A percentile compares a stretch with the other conserved stretches of the same genome.
These are phyloP conservation scores for Monosporascus sp. DNA, from an alignment of 2,329 filamentous ascomycete species.

Conservation along the genomic window DNA sequence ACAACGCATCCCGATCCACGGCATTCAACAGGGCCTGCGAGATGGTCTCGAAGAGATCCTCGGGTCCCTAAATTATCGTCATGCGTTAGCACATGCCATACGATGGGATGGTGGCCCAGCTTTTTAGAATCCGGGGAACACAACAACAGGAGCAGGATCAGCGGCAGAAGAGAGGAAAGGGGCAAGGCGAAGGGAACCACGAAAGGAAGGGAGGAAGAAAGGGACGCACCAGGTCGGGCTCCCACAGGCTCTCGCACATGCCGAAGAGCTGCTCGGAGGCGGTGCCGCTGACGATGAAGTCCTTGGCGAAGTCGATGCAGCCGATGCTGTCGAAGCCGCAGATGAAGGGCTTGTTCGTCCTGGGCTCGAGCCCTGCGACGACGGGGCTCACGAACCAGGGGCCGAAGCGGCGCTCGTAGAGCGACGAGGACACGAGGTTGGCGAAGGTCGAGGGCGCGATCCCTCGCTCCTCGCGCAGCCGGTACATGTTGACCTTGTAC, in stretches of 20 bases:
- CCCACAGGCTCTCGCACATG: slow-evolving; percentile 97
- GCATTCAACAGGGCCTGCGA: slow-evolving; percentile 94
- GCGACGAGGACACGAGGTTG: slow-evolving; percentile 83
- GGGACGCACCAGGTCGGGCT: slow-evolving; percentile 80
- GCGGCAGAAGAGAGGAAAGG: not conserved
- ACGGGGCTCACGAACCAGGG: slow-evolving; percentile 96
- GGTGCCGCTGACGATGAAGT: slow-evolving; percentile 97
- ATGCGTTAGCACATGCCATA: not conserved
- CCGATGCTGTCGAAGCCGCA: slow-evolving; percentile 99
- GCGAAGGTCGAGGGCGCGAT: slow-evolving; percentile 94
- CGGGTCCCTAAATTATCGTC: slow-evolving; percentile 57
- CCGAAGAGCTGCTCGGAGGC: slow-evolving; percentile 97
- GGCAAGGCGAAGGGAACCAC: not conserved
- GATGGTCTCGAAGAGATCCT: slow-evolving; percentile 97
- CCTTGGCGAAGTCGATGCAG: slow-evolving; percentile 98
- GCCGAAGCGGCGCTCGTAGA: slow-evolving; percentile 95
- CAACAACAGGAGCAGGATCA: not conserved
- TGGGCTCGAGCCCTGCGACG: slow-evolving; percentile 90
- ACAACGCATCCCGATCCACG: slow-evolving; percentile 92
- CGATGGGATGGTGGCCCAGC: not conserved
- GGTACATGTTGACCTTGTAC: slow-evolving; percentile 99
- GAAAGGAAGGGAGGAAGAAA: not conserved
- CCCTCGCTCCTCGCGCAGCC: slow-evolving; percentile 92
- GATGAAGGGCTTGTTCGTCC: slow-evolving; percentile 92
- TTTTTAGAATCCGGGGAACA: not conserved